A percentile compares a stretch with the other conserved stretches of the same genome.
Conservation (phyloP, 768 basidiomycete genomes). For the Rhizopogon rudus region DNA sequence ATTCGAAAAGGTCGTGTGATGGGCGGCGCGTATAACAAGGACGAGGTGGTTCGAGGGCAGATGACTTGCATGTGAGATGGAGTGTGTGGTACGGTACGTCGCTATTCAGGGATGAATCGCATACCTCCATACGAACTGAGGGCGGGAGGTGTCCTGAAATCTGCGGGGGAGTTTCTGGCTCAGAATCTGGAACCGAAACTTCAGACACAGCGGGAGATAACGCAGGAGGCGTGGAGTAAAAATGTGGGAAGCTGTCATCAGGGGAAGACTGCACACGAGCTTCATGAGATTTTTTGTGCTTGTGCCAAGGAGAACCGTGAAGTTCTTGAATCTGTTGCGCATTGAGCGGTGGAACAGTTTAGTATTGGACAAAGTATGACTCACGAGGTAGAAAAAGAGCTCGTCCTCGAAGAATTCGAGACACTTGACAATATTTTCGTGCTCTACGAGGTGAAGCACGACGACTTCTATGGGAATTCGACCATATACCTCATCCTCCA, state of each 20-base stretch:
- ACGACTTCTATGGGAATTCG: constrained; percentile 79
- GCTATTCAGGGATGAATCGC: constrained; percentile 7
- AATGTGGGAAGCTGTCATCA: constrained; percentile 13
- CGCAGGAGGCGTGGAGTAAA: constrained; percentile 41
- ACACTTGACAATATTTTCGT: constrained; percentile 80
- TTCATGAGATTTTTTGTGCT: constrained; percentile 31
- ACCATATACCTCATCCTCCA: constrained; percentile 56
- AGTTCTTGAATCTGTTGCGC: constrained; percentile 75
- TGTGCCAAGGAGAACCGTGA: constrained; percentile 87
- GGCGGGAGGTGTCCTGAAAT: constrained; percentile 18
- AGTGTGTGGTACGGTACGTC: constrained; percentile 3
- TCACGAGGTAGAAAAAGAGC: constrained; percentile 82
- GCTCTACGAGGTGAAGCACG: constrained; percentile 66
- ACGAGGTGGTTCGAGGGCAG: constrained; percentile 20
- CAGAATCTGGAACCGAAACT: constrained; percentile 39
- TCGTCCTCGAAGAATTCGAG: constrained; percentile 82
- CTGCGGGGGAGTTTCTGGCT: constrained; percentile 39
- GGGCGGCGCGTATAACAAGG: constrained; percentile 60
- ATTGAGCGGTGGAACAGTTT: neutral
- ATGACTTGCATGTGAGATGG: constrained; percentile 6
- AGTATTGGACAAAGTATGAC: constrained; percentile 19
- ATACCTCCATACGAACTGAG: constrained; percentile 12
- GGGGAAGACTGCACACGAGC: constrained; percentile 17
- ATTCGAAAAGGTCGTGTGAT: constrained; percentile 93
- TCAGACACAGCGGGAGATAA: constrained; percentile 54